These are phyloP conservation scores for Nannochloropsis oceanica DNA, from an alignment of 108 stramenopile genomes.

Conservation along the genomic window DNA sequence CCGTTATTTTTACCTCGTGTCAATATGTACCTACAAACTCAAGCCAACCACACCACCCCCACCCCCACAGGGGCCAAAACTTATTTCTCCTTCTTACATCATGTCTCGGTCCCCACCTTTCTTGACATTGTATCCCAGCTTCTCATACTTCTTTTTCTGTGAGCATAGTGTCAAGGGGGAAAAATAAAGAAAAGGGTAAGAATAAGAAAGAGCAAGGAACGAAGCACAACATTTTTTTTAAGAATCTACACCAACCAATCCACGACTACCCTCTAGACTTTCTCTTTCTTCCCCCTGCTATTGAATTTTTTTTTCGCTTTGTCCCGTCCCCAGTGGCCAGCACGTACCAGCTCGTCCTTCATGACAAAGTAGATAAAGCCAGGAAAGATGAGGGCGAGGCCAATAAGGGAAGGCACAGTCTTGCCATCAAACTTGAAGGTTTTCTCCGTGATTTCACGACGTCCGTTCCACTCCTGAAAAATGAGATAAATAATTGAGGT, in stretches of 20 bases:
- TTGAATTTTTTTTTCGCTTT: not conserved
- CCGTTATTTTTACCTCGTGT: too few relatives aligned
- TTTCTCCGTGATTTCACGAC: not conserved
- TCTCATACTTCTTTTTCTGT: not conserved
- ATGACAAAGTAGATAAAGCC: not conserved
- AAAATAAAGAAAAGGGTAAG: too few relatives aligned
- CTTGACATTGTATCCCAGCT: not conserved
- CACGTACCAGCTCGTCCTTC: not conserved
- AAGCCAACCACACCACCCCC: too few relatives aligned
- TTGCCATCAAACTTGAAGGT: not conserved
- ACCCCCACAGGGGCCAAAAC: too few relatives aligned
- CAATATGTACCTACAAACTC: too few relatives aligned
- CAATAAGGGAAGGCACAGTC: not conserved
- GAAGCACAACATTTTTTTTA: too few relatives aligned
- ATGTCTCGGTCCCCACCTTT: not conserved
- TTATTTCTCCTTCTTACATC: not conserved
- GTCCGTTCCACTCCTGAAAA: not conserved
- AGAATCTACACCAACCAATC: too few relatives aligned
- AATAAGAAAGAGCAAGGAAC: too few relatives aligned
- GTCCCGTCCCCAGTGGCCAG: not conserved
- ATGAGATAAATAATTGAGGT: too few relatives aligned
- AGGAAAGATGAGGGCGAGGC: not conserved
- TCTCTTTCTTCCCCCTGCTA: not conserved
- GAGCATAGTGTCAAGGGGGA: too few relatives aligned
- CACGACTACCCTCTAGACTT: not conserved